A percentile compares a stretch with the other conserved stretches of the same genome.
phyloP scores from a whole-genome alignment of 805 yeast genomes.

The Cyberlindnera mrakii region DNA sequence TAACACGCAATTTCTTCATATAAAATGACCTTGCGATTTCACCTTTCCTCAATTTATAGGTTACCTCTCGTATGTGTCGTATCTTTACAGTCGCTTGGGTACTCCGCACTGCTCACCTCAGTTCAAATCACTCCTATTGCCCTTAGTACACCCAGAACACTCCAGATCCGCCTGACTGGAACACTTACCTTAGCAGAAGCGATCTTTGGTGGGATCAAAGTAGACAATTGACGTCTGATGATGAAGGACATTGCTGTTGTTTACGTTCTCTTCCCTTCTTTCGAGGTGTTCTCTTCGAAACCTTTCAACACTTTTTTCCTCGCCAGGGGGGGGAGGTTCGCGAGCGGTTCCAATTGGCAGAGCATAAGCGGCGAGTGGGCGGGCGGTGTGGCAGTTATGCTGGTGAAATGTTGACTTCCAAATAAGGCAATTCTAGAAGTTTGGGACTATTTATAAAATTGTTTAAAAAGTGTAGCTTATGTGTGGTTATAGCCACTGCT shows the following conservation, averaged over 20 bases:
- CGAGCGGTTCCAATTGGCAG: constrained; percentile 10
- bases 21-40: too few relatives aligned
- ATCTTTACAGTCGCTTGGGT: too few relatives aligned
- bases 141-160: background rate
- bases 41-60: too few relatives aligned
- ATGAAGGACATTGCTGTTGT: constrained; percentile 61
- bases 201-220: constrained; percentile 97
- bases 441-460: too few relatives aligned
- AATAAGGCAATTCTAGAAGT: constrained; percentile 2
- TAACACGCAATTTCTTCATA: too few relatives aligned
- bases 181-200: constrained; percentile 85
- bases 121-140: background rate
- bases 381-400: constrained; percentile 10
- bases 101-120: too few relatives aligned
- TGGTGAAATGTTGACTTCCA: constrained; percentile 3
- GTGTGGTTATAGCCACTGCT: background rate
- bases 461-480: too few relatives aligned
- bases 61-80: too few relatives aligned
- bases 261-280: background rate
- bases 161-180: too few relatives aligned
- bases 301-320: constrained; percentile 1
- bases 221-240: constrained; percentile 87
- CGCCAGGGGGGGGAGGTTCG: constrained; percentile 5
- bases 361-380: constrained; percentile 8
- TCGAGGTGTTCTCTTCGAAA: background rate